A percentile compares a stretch with the other conserved stretches of the same genome.
Evolutionary conservation across 1,284 basidiomycete species (phyloP).

Genomic region (Moesziomyces globuligerus): DNA sequence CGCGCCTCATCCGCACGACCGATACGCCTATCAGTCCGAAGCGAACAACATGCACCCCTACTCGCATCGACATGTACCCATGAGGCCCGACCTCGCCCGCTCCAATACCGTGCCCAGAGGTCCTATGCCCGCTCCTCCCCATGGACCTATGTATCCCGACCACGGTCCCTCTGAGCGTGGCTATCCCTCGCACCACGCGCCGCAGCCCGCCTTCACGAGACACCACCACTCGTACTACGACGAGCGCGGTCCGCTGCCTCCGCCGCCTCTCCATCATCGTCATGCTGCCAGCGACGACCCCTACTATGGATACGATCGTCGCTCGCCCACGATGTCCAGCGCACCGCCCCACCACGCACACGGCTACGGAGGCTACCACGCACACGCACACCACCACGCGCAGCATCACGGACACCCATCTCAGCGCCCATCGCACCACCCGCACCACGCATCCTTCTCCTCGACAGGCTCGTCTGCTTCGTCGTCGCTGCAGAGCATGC

Average conservation of each 20-base stretch:
- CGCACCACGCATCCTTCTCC: constrained; percentile 31
- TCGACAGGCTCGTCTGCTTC: constrained; percentile 20
- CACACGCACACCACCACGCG: constrained; percentile 20
- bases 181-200: constrained; percentile 25
- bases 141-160: constrained; percentile 41
- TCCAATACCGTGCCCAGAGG: constrained; percentile 35
- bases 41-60: constrained; percentile 23
- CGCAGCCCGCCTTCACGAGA: constrained; percentile 30
- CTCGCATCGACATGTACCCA: constrained; percentile 10
- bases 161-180: constrained; percentile 18
- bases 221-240: constrained; percentile 49
- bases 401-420: constrained; percentile 23
- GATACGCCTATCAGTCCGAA: constrained; percentile 21
- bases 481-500: constrained; percentile 29
- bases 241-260: constrained; percentile 37
- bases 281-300: constrained; percentile 23
- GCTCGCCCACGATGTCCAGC: constrained; percentile 15
- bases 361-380: constrained; percentile 19
- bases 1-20: constrained; percentile 21
- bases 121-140: constrained; percentile 29
- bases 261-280: constrained; percentile 41
- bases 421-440: constrained; percentile 18
- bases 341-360: constrained; percentile 16
- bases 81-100: constrained; percentile 36
- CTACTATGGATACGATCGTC: constrained; percentile 24